A percentile compares a stretch with the other conserved stretches of the same genome.
Evolutionary conservation across 2,329 filamentous ascomycete genomes (phyloP).

Genomic region (Pseudopyricularia javanii): DNA sequence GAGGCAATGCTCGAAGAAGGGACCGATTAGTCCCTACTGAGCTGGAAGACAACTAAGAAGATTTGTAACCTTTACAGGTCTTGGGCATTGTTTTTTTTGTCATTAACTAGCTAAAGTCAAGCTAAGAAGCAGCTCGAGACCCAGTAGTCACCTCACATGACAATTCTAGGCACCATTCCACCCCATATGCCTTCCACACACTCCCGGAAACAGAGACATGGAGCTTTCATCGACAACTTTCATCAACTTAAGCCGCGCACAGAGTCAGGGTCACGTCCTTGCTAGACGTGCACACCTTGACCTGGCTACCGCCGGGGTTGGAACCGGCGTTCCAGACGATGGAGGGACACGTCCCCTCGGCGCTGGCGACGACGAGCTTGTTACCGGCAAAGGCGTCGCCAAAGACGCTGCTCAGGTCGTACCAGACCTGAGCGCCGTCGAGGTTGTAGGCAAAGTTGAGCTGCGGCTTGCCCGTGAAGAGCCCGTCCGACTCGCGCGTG

Average conservation of each 20-base stretch:
- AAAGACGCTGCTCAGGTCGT: slow-evolving; percentile 26
- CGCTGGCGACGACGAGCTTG: slow-evolving; percentile 17
- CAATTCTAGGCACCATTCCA: neutral
- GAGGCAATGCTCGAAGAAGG: neutral
- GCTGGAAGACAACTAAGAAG: neutral
- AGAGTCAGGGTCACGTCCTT: slow-evolving; percentile 22
- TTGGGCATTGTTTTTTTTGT: neutral
- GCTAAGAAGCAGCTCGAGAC: neutral
- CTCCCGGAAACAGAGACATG: too few species aligned
- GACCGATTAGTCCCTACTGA: neutral
- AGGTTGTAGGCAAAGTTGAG: slow-evolving; percentile 26
- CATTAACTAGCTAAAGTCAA: neutral
- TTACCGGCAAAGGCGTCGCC: slow-evolving; percentile 22
- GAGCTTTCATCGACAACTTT: neutral
- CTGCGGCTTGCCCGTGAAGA: slow-evolving; percentile 26
- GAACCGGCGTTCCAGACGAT: slow-evolving; percentile 23
- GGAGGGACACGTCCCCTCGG: slow-evolving; percentile 16
- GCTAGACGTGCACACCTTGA: slow-evolving; percentile 19
- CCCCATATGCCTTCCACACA: too few species aligned
- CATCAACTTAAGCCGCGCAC: slow-evolving; percentile 15
- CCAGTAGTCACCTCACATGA: neutral
- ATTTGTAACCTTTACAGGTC: too few species aligned
- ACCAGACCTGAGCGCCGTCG: slow-evolving; percentile 20
- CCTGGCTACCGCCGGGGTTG: slow-evolving; percentile 22
- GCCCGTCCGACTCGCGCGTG: slow-evolving; percentile 18